Conservation (phyloP, 371 early-diverging fungal species). For the Rhizomucor pusillus region DNA sequence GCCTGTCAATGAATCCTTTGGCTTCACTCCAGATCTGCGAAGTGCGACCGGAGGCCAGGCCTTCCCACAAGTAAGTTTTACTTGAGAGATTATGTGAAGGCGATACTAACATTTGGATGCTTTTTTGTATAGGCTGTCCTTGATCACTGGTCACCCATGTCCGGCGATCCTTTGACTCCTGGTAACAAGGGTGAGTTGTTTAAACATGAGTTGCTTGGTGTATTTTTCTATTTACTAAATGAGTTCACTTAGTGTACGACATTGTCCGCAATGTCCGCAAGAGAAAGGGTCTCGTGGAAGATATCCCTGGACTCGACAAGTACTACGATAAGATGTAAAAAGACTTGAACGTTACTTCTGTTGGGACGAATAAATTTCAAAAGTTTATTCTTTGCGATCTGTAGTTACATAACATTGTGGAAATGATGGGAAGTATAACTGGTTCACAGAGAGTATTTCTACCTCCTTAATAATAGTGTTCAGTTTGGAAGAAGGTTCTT, state of each 20-base stretch:
- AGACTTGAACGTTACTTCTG: too few species aligned
- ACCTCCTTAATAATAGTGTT: too few species aligned
- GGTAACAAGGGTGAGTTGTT: conserved; percentile 61
- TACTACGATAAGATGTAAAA: conserved; percentile 89
- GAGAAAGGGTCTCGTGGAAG: conserved; percentile 91
- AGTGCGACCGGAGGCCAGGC: conserved; percentile 85
- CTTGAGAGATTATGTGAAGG: too few species aligned
- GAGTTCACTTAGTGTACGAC: conserved; percentile 49
- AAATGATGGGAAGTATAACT: too few species aligned
- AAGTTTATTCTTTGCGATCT: too few species aligned
- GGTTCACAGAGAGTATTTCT: too few species aligned
- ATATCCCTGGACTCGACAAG: conserved; percentile 83
- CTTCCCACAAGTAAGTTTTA: conserved; percentile 45
- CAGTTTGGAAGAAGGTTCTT: too few species aligned
- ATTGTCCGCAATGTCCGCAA: conserved; percentile 78
- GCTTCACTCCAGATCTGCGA: conserved; percentile 95
- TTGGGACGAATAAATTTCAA: background rate
- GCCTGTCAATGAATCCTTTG: conserved; percentile 99
- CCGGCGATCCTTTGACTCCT: conserved; percentile 66
- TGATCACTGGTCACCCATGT: conserved; percentile 88
- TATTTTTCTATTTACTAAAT: background rate
- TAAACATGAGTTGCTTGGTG: background rate
- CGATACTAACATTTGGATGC: too few species aligned
- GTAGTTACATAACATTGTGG: too few species aligned
- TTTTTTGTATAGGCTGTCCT: conserved; percentile 52